Evolutionary conservation across 805 yeast species (phyloP).

Genomic region (Isabelozyma rhagii): DNA sequence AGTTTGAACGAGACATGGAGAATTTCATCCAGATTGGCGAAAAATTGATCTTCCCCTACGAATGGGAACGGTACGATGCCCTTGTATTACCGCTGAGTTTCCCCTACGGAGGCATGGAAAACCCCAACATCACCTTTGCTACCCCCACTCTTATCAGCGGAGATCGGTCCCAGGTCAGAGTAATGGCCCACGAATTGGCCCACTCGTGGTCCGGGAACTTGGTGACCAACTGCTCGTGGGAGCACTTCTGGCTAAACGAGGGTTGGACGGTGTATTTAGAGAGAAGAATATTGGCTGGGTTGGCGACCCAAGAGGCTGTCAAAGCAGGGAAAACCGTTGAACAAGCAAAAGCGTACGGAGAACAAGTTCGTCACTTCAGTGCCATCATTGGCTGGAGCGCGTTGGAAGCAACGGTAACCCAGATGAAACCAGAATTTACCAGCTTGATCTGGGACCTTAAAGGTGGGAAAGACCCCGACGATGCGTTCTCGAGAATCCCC

Average conservation of each 20-base stretch:
- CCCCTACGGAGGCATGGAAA: constrained; percentile 41
- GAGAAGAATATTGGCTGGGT: constrained; percentile 29
- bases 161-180: constrained; percentile 32
- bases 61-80: constrained; percentile 33
- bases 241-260: constrained; percentile 37
- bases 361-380: constrained; percentile 26
- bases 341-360: constrained; percentile 20
- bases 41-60: constrained; percentile 27
- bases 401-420: constrained; percentile 20
- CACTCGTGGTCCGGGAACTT: constrained; percentile 38
- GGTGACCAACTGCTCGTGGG: constrained; percentile 35
- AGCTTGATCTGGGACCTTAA: constrained; percentile 19
- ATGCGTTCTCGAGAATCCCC: constrained; percentile 30
- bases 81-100: constrained; percentile 29
- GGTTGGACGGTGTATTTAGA: constrained; percentile 37
- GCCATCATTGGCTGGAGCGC: constrained; percentile 31
- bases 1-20: constrained; percentile 34
- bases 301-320: constrained; percentile 21
- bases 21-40: constrained; percentile 33
- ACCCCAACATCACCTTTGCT: constrained; percentile 32
- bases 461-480: constrained; percentile 22
- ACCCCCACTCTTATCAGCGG: constrained; percentile 32
- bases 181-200: constrained; percentile 37
- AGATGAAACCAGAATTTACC: constrained; percentile 18
- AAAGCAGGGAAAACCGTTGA: constrained; percentile 14